Evolutionary conservation across 345 rosid species (phyloP).

Genomic region (Eutrema heterophyllum): DNA sequence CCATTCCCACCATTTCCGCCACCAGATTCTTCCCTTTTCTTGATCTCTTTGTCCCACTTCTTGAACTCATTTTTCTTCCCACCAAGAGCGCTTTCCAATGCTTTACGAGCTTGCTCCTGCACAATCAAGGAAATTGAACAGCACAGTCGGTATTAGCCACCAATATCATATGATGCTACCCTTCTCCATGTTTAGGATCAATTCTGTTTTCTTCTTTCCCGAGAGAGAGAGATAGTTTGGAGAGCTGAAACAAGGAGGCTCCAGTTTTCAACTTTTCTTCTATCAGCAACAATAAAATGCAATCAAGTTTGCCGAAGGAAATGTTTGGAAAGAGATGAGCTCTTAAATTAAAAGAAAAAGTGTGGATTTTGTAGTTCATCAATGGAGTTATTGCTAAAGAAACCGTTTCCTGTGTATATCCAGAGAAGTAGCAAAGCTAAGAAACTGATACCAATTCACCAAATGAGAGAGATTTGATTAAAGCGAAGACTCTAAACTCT

Average conservation of each 20-base stretch:
- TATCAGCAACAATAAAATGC: not conserved
- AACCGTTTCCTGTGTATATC: not conserved
- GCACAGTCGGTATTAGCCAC: not conserved
- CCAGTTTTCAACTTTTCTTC: not conserved
- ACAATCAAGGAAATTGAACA: not conserved
- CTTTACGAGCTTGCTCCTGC: conserved; percentile 86
- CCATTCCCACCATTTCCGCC: conserved; percentile 59
- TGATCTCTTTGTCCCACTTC: conserved; percentile 81
- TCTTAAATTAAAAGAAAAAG: not conserved
- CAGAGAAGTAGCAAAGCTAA: not conserved
- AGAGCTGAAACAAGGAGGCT: not conserved
- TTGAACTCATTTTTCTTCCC: conserved; percentile 83
- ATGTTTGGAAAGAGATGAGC: not conserved
- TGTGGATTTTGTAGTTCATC: not conserved
- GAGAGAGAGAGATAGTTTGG: not conserved
- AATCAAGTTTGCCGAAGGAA: not conserved
- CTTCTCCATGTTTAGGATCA: not conserved
- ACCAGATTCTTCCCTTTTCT: conserved; percentile 77
- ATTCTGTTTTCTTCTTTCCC: not conserved
- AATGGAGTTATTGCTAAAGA: not conserved
- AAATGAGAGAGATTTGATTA: not conserved
- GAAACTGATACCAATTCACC: not conserved
- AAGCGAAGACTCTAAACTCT: not conserved
- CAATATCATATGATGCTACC: not conserved
- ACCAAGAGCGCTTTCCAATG: conserved; percentile 85